Base-by-base conservation (phyloP, 2,329 filamentous ascomycete genomes). In the Calonectria hongkongensis region DNA sequence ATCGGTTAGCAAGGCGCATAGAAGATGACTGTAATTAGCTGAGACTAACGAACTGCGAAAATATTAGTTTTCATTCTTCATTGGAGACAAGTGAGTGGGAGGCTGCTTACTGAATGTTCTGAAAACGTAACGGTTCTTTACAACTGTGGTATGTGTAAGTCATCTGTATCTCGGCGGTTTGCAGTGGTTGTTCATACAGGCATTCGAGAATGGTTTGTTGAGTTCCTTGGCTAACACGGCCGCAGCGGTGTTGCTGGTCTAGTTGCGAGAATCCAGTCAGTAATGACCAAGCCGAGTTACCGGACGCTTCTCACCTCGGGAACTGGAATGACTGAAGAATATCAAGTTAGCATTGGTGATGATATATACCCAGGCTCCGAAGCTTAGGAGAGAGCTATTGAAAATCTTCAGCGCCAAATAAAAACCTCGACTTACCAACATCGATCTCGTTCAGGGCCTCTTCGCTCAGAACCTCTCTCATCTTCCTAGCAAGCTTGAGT, bases 101-200 rank as follows among this genome's bases (percentile, higher is more conserved):
- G 10, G 45, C 30, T 56, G 45, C 30, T 56, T 39, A 81, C 95
- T 96, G 83, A 96, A 97, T 0, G 95, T 97, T 63, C 95, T 91
- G 88, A 95, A 95, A 73, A 97, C 93, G 82, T 97, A 97, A 66
- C 94, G 90, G 84, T 97, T 97, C 88, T 97, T 97, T 75, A 98
- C 39, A 15, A 48, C 45, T 48, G 45, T 48, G 9, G 6, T 8
- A 12, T 10, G 21, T n/a, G 43, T 45, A n/a, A 48, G 45, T 25
- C 45, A 48, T 48, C 2, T 2, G 6, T 48, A 4, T 45, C 18
- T 45, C 18, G 8, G 43, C 3, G 16, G 8, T 9, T 7, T n/a
- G 18, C 5, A 10, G 5, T 9, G 45, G 45, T 25, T n/a, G 18
- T n/a, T 9, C 13, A 30, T 62, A 25, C 79, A 98, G 96, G 92